Base-by-base conservation (phyloP, 345 rosid species). In the Eutrema yunnanense region DNA sequence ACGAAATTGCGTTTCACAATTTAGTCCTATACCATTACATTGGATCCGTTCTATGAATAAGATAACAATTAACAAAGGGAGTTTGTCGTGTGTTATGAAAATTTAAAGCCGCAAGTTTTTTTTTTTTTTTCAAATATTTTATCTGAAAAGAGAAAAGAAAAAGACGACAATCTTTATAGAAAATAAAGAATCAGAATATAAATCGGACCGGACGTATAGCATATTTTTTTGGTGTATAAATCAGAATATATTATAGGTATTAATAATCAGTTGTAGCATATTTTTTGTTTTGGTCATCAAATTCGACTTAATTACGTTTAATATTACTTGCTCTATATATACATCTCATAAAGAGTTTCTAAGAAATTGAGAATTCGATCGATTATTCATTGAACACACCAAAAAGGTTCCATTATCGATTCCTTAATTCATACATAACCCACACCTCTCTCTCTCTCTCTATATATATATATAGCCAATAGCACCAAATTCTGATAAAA, bases 381-480 rank as follows among this genome's bases (percentile, higher is more conserved):
- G 33, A 30, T 57, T 63, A 57, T 48, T 48, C 52, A 66, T 32
- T 33, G 46, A 36, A 47, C 64, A 75, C 74, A 76, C 54, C 54
- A 69, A 60, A 60, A 55, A 29, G 29, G 19, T 57, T 55, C 46
- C 60, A 53, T 30, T 11, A 69, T 26, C 65, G 43, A 48, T 37
- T 63, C 47, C 51, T 30, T 42, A 48, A 56, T 13, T 53, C 71
- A 16, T 69, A 69, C 73, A 75, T 34, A 54, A 61, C 52, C 71
- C 75, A 61, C 37, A 61, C 69, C 62, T 61, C 19, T 66, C 38
- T 75, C 62, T 61, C 19, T 66, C 29, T 75, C 26, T 73, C 53
- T 68, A 74, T 52, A 69, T 66, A 38, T 75, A 36, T 73, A 61
- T 68, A 74, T 52, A 76, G n/a, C 71, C 71, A 76, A 47, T 63